Conservation (phyloP, 2,329 filamentous ascomycete genomes). For the Fusarium multiceps region DNA sequence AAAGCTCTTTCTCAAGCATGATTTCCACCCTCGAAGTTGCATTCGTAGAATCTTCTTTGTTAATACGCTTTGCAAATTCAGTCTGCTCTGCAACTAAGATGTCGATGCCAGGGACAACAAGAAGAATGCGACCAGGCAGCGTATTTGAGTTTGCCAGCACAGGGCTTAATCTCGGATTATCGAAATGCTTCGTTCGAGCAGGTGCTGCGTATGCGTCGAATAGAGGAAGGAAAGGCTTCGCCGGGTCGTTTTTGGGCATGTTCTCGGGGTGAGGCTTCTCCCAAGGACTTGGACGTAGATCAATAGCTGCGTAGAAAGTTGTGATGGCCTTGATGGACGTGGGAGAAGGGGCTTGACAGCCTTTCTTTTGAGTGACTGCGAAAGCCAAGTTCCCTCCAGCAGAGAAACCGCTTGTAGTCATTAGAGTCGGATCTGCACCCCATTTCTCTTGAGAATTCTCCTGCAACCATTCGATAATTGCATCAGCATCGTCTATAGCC, state of each 20-base stretch:
- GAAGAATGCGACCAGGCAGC: neutral
- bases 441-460: neutral
- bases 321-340: neutral
- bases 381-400: neutral
- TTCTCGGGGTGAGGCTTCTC: neutral
- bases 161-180: conserved; percentile 53
- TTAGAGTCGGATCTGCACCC: neutral
- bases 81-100: neutral
- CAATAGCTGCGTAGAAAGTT: neutral
- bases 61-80: neutral
- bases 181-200: conserved; percentile 31
- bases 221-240: neutral
- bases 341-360: neutral
- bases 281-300: neutral
- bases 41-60: neutral
- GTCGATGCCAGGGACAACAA: neutral
- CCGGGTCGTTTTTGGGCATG: neutral
- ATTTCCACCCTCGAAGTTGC: conserved; percentile 15
- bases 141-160: conserved; percentile 15
- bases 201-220: neutral
- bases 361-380: neutral
- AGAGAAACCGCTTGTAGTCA: neutral
- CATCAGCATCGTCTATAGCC: conserved; percentile 60
- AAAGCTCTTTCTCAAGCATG: conserved; percentile 39
- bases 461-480: conserved; percentile 54